phyloP scores from a whole-genome alignment of 352 stramenopile genomes.

The Pythium chondricola region DNA sequence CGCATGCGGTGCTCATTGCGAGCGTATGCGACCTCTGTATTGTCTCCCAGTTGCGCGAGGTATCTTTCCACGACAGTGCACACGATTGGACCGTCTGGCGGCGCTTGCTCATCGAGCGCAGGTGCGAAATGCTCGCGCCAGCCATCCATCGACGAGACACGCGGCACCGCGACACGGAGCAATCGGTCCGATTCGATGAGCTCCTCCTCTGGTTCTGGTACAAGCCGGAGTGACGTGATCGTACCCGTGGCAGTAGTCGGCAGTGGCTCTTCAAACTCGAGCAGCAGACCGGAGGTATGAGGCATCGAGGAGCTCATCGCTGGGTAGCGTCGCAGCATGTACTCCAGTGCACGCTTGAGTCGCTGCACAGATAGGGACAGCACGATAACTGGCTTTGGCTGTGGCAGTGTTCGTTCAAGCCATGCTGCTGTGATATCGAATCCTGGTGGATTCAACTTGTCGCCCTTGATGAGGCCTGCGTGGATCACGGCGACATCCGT shows the following conservation, averaged over 20 bases:
- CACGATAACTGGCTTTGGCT: slow-evolving; percentile 43
- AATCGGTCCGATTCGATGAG: neutral
- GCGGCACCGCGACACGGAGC: slow-evolving; percentile 10
- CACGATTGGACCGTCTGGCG: slow-evolving; percentile 1
- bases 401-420: slow-evolving; percentile 63
- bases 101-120: neutral
- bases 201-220: slow-evolving; percentile 5
- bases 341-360: slow-evolving; percentile 43
- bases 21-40: slow-evolving; percentile 4
- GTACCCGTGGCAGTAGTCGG: neutral
- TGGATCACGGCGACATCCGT: slow-evolving; percentile 65
- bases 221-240: slow-evolving; percentile 32
- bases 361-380: slow-evolving; percentile 41
- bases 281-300: slow-evolving; percentile 55
- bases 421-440: slow-evolving; percentile 50
- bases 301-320: slow-evolving; percentile 66
- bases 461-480: slow-evolving; percentile 78
- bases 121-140: slow-evolving; percentile 10
- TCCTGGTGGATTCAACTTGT: slow-evolving; percentile 43
- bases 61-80: slow-evolving; percentile 15
- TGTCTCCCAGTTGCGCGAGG: slow-evolving; percentile 5
- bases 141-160: slow-evolving; percentile 8
- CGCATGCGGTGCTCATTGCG: slow-evolving; percentile 4
- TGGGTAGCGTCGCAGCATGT: slow-evolving; percentile 59
- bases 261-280: slow-evolving; percentile 28